Base-by-base conservation (phyloP, 2,329 filamentous ascomycete genomes). In the Sclerotinia nivalis region DNA sequence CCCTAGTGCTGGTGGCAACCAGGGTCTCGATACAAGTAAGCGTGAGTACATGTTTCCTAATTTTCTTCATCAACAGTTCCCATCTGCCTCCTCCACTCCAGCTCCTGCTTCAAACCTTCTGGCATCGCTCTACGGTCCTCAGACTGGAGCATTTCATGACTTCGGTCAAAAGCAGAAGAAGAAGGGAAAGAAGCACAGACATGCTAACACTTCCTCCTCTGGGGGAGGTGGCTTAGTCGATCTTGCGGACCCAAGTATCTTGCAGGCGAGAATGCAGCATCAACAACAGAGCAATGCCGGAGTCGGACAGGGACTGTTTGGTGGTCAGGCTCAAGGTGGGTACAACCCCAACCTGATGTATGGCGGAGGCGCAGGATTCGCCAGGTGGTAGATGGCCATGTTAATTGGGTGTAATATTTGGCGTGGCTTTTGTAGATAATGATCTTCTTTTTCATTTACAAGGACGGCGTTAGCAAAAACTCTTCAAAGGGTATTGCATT, bases 181-280 rank as follows among this genome's bases (percentile, higher is more conserved):
- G 89, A 97, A 97, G 93, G 93, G 93, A 87, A 97, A 97, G 90
- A 97, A 97, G 93, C 95, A 97, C 88, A 96, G 94, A 90, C 94
- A 97, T 91, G 95, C 93, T 96, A 97, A 97, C 93, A 97, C 95
- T 95, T 97, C 94, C 92, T 98, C 95, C 90, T 97, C 93, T 89
- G 92, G 92, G 87, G 94, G 93, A 89, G 93, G 93, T 92, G 94
- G 93, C 87, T 89, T 97, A 95, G 94, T 96, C 86, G 94, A 98
- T 96, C 93, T 97, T 94, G 93, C 92, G 87, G 94, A 98, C 93
- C 95, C 95, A 88, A 97, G 93, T 88, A 97, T 97, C 88, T 90
- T 98, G 87, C 94, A 97, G 87, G 93, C 93, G 83, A 93, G 94
- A 88, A 91, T 97, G 87, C 94, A 96, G 84, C 92, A 96, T 85